Percentiles rank a stretch among this genome's conserved stretches.
Evolutionary conservation across 371 early-diverging fungal genomes (phyloP).

Genomic region (Fennellomyces sp.): DNA sequence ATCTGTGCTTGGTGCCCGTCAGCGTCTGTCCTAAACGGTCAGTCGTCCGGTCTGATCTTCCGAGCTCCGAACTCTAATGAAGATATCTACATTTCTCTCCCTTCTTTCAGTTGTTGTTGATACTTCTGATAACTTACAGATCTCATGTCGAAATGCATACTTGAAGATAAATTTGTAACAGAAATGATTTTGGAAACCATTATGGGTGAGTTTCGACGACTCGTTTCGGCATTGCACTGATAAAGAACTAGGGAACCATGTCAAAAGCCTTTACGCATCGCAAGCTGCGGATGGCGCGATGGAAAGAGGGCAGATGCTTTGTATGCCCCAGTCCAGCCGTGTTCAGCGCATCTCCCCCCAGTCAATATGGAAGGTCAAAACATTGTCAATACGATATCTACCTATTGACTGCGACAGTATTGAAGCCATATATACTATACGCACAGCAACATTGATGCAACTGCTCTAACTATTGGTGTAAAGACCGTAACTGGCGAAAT

Average conservation of each 20-base stretch:
- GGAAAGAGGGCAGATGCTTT: background rate
- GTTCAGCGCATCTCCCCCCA: background rate
- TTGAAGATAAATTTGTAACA: background rate
- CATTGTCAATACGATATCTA: background rate
- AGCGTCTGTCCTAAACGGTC: too few species aligned
- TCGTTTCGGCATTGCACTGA: background rate
- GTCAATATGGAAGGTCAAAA: slow-evolving; percentile 1
- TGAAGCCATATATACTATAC: background rate
- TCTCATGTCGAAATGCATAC: slow-evolving; percentile 3
- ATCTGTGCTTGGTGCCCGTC: too few species aligned
- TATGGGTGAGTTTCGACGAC: background rate
- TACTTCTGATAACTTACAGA: too few species aligned
- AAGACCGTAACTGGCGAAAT: background rate
- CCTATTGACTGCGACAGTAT: background rate
- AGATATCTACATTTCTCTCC: too few species aligned
- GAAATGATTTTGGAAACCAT: too few species aligned
- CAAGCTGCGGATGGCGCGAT: background rate
- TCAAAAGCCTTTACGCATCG: background rate
- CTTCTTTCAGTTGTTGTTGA: too few species aligned
- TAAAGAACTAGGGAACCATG: background rate
- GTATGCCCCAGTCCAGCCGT: background rate
- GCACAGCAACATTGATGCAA: background rate
- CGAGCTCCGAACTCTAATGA: too few species aligned
- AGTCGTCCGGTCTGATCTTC: too few species aligned
- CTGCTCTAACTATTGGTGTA: background rate